Conservation (phyloP, 169 alveolate species). For the Plasmodium coatneyi region DNA sequence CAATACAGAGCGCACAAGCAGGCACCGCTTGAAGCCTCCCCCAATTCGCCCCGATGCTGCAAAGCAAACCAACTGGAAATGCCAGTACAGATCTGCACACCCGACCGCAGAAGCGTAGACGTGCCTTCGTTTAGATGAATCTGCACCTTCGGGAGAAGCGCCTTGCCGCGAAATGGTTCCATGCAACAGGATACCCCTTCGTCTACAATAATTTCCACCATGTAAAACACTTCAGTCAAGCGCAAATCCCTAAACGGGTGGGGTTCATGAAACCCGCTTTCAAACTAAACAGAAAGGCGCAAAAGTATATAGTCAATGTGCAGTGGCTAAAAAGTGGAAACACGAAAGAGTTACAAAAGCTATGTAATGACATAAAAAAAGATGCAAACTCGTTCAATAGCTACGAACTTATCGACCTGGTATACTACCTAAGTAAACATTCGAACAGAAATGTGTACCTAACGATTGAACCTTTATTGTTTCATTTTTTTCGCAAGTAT, state of each 20-base stretch:
- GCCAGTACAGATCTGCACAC: background rate
- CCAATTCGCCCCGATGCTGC: background rate
- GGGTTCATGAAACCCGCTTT: constrained; percentile 72
- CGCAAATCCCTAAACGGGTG: constrained; percentile 62
- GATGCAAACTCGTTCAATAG: constrained; percentile 63
- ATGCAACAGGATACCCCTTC: background rate
- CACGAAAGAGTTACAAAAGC: constrained; percentile 48
- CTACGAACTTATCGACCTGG: constrained; percentile 63
- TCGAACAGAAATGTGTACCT: constrained; percentile 56
- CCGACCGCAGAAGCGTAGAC: background rate
- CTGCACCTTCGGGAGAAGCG: background rate
- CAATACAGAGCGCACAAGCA: background rate
- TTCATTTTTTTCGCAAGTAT: constrained; percentile 69
- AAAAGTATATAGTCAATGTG: constrained; percentile 64
- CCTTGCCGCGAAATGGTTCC: constrained; percentile 7
- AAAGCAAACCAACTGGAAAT: background rate
- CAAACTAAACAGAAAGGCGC: constrained; percentile 71
- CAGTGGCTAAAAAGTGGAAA: constrained; percentile 69
- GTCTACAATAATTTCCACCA: background rate
- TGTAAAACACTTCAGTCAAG: constrained; percentile 30
- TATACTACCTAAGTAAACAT: constrained; percentile 48
- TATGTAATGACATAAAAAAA: constrained; percentile 58
- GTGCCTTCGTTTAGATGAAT: constrained; percentile 6
- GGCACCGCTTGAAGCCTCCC: background rate
- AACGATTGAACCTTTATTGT: constrained; percentile 69